Base-by-base conservation (phyloP, 2,329 filamentous ascomycete species). In the Cadophora malorum region DNA sequence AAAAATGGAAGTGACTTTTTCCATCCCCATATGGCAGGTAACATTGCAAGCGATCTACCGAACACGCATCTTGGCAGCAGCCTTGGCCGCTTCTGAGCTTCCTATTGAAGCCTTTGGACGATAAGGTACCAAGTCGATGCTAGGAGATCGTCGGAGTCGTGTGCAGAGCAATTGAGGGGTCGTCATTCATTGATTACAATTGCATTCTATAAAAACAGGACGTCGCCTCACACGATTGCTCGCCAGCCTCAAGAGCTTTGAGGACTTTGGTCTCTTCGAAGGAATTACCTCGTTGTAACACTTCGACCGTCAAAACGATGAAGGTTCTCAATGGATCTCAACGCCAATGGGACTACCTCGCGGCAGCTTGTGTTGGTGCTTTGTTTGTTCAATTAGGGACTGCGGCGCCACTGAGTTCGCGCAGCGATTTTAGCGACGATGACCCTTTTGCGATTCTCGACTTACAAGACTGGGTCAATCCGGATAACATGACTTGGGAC, bases 391-490 rank as follows among this genome's bases (percentile, higher is more conserved):
- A 38, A 19, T 21, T 8, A 28, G 25, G 41, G 7, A 50, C 16
- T 1, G 41, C 59, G 9, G 41, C 59, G 59, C 59, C 59, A 50
- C 28, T 62, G 59, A 62, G 23, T 23, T 59, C 56, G 21, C 56
- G 56, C 16, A 59, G 35, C 33, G 56, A 59, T 16, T 59, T 59
- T 59, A 59, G 56, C 56, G 35, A 59, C 56, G 14, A 25, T 59
- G 47, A 63, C n/a, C 47, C 61, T n/a, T 64, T 64, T 41, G 61
- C 49, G 49, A 41, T 64, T 41, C 61, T 64, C 41, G 61, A 64
- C 49, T 19, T 38, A n/a, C 47, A 64, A 38, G 35, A 55, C 21
- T 64, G 47, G 47, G 61, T 41, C n/a, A 55, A 64, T 55, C 61
- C 47, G 12, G 61, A 53, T 16, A 41, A 55, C 21, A 64, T 64